Evolutionary conservation across 2,329 filamentous ascomycete genomes (phyloP), one percentile per base, ranked within the genome.

Genomic region (Fusarium newnesense): DNA sequence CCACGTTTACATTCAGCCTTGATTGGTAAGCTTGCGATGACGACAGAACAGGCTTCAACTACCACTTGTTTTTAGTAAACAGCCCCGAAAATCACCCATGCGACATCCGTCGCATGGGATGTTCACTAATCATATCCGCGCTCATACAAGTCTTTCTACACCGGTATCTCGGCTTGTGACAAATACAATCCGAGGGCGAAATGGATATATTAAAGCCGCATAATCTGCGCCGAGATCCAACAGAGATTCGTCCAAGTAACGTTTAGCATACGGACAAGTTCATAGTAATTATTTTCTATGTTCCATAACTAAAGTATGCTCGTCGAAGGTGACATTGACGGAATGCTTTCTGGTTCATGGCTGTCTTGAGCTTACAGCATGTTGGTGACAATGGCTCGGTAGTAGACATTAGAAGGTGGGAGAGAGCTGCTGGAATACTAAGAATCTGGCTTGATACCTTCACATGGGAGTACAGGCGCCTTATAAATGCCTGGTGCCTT

Each of bases 81-180:
- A 16, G 4, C 4, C 8, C 10, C 8, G 11, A 13, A 50, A 24
- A 9, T 12, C 16, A 24, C 1, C 16, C 21, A 3, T 24, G 15
- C 3, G 28, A 18, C 5, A 24, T 7, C 5, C 8, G 8, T 24
- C 1, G 30, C 47, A 12, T 1, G 16, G 16, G 47, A 24, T 19
- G 47, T 24, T 34, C 30, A 34, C 21, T 24, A 50, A 50, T 50
- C 47, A 24, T 4, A 19, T 19, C 10, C 2, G 13, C 0, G 4
- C 8, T 19, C 24, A 19, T 7, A 10, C 7, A 2, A 34, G 16
- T 9, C 2, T 10, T 9, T 4, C 5, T 12, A 2, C 4, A 7
- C 8, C 8, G 1, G 8, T 12, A 18, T 4, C 5, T 3, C 2
- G 0, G 18, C 2, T 19, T 13, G 2, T 34, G 5, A 15, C 1